Evolutionary conservation across 192 early-diverging fungal species (phyloP), one percentile per base, ranked within the genome.

Genomic region (Piromyces sp.): DNA sequence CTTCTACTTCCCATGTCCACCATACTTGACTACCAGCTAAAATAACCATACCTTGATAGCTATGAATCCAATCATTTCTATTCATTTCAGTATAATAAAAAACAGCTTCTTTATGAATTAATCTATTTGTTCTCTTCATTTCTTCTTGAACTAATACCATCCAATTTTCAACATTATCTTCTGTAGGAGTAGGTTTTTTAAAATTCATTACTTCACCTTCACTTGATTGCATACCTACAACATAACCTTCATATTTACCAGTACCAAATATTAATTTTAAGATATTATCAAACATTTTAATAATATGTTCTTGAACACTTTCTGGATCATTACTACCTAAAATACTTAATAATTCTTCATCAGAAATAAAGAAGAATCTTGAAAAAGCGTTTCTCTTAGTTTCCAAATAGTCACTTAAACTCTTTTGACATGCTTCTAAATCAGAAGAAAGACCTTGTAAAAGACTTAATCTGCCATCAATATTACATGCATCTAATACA

Each of bases 1-100:
- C 90, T 40, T 91, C 90, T 0, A 91, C 90, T 80, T 91, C 90
- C 89, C 90, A 91, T 30, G 90, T 91, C 90, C 90, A 91, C 90
- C 90, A 91, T 9, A 91, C 90, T 80, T 91, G 90, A n/a, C 87
- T 86, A 7, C 90, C 88, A 40, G 88, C 89, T 6, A 91, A 83
- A 11, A 86, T 86, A 17, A 91, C 90, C 89, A 90, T 90, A 28
- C 90, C 90, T 80, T 89, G 89, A 81, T 91, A 90, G 2, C 83
- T 78, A 31, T 83, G 82, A n/a, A 91, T 84, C 90, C 90, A 91
- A 13, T 84, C 83, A 17, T 87, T 79, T 29, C 90, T 79, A n/a
- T 89, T 86, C 89, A 91, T 91, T 30, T 85, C 85, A 4, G 88
- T 87, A 80, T 91, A 91, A 80, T 91, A 85, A 80, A 85, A 91